Percentiles rank a stretch among this genome's conserved stretches.
phyloP scores from a whole-genome alignment of 73 alveolate species.

The Paramecium octaurelia region DNA sequence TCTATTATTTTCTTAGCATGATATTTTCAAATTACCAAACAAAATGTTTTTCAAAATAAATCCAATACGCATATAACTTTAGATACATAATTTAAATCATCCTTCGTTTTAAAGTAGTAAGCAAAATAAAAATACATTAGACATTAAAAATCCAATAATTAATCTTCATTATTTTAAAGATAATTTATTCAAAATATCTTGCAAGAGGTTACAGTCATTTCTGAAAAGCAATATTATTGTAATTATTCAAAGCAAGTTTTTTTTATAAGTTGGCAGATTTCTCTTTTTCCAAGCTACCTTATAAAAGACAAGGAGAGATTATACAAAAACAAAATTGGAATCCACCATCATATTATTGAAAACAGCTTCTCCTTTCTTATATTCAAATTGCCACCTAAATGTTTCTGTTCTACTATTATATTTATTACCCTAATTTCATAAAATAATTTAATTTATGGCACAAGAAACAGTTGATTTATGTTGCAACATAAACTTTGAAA shows the following conservation, averaged over 20 bases:
- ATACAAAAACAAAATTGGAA: not conserved
- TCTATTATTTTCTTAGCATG: too few species aligned
- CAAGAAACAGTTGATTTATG: slow-evolving; percentile 28
- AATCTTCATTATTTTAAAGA: not conserved
- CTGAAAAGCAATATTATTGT: too few species aligned
- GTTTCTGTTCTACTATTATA: not conserved
- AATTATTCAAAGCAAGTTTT: too few species aligned
- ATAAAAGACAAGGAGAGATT: not conserved
- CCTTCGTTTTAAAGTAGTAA: too few species aligned
- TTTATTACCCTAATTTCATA: not conserved
- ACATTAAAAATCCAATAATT: too few species aligned
- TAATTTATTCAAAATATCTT: not conserved
- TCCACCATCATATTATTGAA: not conserved
- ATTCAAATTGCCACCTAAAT: not conserved
- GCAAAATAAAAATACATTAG: too few species aligned
- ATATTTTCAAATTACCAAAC: too few species aligned
- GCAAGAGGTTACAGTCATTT: not conserved
- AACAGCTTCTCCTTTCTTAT: not conserved
- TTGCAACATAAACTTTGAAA: slow-evolving; percentile 14
- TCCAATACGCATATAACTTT: too few species aligned
- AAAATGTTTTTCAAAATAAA: too few species aligned
- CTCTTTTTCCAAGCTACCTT: not conserved
- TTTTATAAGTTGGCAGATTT: not conserved
- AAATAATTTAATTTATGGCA: slow-evolving; percentile 46
- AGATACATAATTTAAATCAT: too few species aligned